phyloP scores from a whole-genome alignment of 441 rosid species.

The Jatropha multifida region DNA sequence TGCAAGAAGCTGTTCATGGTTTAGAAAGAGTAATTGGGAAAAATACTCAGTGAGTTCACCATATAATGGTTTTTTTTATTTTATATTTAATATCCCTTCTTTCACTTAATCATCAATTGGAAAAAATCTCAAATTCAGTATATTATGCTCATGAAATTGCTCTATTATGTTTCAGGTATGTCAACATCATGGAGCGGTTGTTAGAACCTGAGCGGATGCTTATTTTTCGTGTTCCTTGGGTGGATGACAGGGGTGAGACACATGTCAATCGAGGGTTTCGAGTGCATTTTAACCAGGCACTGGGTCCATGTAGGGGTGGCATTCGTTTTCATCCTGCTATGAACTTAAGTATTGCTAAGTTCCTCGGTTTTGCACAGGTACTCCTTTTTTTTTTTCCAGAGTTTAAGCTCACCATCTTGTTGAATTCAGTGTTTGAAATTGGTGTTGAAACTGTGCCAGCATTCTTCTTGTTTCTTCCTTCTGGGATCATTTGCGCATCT shows the following conservation, averaged over 20 bases:
- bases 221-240: conserved; percentile 96
- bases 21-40: conserved; percentile 98
- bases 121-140: conserved; percentile 12
- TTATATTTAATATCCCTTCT: not conserved
- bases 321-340: conserved; percentile 91
- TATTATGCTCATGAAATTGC: conserved; percentile 25
- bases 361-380: conserved; percentile 98
- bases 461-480: conserved; percentile 14
- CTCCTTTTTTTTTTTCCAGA: conserved; percentile 10
- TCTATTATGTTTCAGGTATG: conserved; percentile 63
- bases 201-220: conserved; percentile 95
- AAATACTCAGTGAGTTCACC: conserved; percentile 82
- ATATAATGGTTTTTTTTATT: conserved; percentile 16
- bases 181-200: conserved; percentile 93
- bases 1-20: conserved; percentile 97
- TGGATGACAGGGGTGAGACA: conserved; percentile 96
- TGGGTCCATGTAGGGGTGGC: conserved; percentile 99
- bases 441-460: conserved; percentile 5
- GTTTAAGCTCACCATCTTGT: conserved; percentile 14
- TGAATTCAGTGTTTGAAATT: conserved; percentile 9
- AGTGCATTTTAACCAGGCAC: conserved; percentile 94
- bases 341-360: conserved; percentile 90
- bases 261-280: conserved; percentile 95
- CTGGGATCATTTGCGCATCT: not conserved
- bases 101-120: conserved; percentile 23